Conservation (phyloP, 352 stramenopile species). For the Thraustochytrium aureum region DNA sequence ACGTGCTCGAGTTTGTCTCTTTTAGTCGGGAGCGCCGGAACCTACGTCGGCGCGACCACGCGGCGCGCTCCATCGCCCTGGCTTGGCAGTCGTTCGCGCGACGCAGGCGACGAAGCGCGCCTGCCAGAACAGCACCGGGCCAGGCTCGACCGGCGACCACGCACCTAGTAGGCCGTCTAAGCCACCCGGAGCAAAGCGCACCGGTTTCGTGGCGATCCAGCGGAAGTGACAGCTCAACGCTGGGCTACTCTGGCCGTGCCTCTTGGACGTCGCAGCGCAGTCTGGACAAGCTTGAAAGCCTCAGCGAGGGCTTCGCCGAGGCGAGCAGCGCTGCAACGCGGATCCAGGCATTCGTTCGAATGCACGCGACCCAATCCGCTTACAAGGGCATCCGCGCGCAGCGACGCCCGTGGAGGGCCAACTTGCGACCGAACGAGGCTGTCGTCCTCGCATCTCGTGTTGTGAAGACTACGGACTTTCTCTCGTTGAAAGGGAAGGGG, state of each 20-base stretch:
- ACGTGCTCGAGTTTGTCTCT: background rate
- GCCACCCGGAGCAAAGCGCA: no score
- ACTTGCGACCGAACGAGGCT: slow-evolving; percentile 21
- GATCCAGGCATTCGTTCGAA: background rate
- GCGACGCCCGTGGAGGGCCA: background rate
- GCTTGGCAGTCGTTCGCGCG: background rate
- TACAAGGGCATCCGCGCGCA: background rate
- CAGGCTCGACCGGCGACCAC: no score
- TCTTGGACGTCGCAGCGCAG: no score
- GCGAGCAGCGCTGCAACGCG: no score
- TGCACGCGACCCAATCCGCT: no score
- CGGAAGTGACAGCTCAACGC: no score
- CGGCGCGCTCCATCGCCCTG: background rate
- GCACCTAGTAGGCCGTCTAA: no score
- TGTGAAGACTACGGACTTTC: slow-evolving; percentile 20
- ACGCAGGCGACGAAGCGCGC: background rate
- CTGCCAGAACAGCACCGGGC: background rate
- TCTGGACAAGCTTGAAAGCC: no score
- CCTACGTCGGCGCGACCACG: background rate
- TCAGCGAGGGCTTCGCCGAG: no score
- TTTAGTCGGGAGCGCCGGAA: background rate
- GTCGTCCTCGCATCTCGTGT: slow-evolving; percentile 39
- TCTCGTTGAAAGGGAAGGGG: background rate
- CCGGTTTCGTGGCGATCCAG: no score
- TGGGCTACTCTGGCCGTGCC: no score